Evolutionary conservation across 345 rosid genomes (phyloP), one percentile per base, ranked within the genome.

Genomic region (Camelina laxa): DNA sequence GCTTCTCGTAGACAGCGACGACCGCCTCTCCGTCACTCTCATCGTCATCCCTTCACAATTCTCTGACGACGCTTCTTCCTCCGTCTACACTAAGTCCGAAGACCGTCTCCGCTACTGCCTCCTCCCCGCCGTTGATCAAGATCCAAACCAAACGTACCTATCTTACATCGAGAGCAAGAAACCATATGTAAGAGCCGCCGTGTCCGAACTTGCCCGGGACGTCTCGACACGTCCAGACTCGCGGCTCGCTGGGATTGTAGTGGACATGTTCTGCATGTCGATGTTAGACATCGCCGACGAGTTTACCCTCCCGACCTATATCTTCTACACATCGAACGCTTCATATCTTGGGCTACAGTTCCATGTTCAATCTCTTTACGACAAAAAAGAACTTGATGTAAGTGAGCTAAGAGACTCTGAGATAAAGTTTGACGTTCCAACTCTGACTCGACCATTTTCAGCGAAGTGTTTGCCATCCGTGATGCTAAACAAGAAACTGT

Each of bases 251-350:
- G 86, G 87, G 15, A 56, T 89, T 49, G 82, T 87, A 12, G 21
- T 84, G 2, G 94, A 83, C 73, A 75, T 89, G 88, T 83, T 85
- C 30, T 87, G 86, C 56, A 79, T 75, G 0, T 3, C 79, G 3
- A 79, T 85, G 84, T 80, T 80, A 3, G 88, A 85, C 1, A 61
- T 87, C 1, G 89, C 89, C 0, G 49, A 73, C 13, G 86, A 85
- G 45, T 53, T 84, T 16, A 70, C 62, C 1, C 63, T 81, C 12
- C 86, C 94, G 9, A 59, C 64, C 41, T 87, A 89, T 62, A 30
- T 81, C 12, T 81, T 74, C 56, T 84, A 24, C 78, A 70, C 87
- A 13, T 78, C 86, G 0, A 51, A 73, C 65, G 87, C 84, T 0
- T 59, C 81, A 0, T 77, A 17, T 64, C 84, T 87, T 0, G 82